Conservation (phyloP, 1,139 yeast genomes). For the Suhomyces chickasaworum region DNA sequence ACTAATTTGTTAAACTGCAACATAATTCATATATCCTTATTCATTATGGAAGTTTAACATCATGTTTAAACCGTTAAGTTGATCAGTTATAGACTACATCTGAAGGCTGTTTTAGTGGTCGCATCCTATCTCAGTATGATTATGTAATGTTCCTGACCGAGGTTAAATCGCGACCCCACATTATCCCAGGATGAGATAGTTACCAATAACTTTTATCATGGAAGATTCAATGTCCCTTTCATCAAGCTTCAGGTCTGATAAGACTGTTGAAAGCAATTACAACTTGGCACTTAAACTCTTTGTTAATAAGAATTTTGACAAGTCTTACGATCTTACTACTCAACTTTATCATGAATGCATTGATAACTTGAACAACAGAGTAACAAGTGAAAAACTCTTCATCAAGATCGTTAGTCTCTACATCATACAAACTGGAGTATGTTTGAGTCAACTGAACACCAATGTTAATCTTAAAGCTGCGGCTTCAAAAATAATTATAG, state of each 20-base stretch:
- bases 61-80: no score
- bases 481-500: constrained; percentile 21
- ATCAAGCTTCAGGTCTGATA: constrained; percentile 16
- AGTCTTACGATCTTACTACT: constrained; percentile 34
- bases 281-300: constrained; percentile 43
- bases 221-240: constrained; percentile 13
- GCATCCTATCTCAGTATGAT: neutral
- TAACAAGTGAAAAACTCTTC: constrained; percentile 32
- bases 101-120: no score
- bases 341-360: constrained; percentile 28
- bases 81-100: no score
- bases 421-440: constrained; percentile 39
- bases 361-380: constrained; percentile 27
- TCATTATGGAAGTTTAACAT: no score
- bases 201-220: constrained; percentile 7
- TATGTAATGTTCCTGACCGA: constrained; percentile 6
- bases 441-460: constrained; percentile 1
- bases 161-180: constrained; percentile 7
- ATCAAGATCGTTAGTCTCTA: constrained; percentile 40
- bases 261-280: constrained; percentile 31
- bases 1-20: neutral
- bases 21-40: no score
- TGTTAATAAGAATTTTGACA: constrained; percentile 39
- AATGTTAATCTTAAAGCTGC: constrained; percentile 1
- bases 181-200: neutral